Conservation (phyloP, 805 yeast species). For the Scheffersomyces lignosus region DNA sequence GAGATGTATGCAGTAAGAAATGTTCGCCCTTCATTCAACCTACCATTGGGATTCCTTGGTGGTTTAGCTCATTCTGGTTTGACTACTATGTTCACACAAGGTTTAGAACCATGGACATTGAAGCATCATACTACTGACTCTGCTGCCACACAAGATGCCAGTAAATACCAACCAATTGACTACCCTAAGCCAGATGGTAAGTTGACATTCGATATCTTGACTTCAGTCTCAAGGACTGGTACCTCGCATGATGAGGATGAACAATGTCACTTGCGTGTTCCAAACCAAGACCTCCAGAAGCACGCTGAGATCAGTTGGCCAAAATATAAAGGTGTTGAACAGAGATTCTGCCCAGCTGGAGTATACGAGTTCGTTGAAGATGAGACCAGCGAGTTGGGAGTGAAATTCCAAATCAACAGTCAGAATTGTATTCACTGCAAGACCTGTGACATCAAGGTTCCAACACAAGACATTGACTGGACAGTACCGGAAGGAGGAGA, state of each 20-base stretch:
- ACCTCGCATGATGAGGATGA: constrained; percentile 96
- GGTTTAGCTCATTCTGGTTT: constrained; percentile 86
- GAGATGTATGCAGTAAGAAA: constrained; percentile 87
- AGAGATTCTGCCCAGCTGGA: constrained; percentile 96
- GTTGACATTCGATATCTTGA: constrained; percentile 85
- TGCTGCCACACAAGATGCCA: constrained; percentile 66
- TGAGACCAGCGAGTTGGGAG: constrained; percentile 56
- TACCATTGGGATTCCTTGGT: constrained; percentile 72
- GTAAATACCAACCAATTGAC: constrained; percentile 64
- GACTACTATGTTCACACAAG: constrained; percentile 74
- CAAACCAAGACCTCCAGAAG: constrained; percentile 57
- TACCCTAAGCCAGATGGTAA: constrained; percentile 97
- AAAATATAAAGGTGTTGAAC: constrained; percentile 82
- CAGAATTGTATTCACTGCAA: constrained; percentile 99
- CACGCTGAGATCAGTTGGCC: constrained; percentile 75
- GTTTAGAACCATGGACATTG: constrained; percentile 87
- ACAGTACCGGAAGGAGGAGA: constrained; percentile 99
- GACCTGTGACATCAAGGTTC: constrained; percentile 96
- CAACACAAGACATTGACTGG: constrained; percentile 94
- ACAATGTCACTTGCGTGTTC: constrained; percentile 74
- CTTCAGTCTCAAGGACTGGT: constrained; percentile 96
- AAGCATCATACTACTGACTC: constrained; percentile 71
- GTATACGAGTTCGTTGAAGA: constrained; percentile 92
- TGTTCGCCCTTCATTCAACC: constrained; percentile 86
- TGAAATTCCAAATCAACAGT: constrained; percentile 87